phyloP scores from a whole-genome alignment of 2,329 filamentous ascomycete species.

The Sclerotinia nivalis region DNA sequence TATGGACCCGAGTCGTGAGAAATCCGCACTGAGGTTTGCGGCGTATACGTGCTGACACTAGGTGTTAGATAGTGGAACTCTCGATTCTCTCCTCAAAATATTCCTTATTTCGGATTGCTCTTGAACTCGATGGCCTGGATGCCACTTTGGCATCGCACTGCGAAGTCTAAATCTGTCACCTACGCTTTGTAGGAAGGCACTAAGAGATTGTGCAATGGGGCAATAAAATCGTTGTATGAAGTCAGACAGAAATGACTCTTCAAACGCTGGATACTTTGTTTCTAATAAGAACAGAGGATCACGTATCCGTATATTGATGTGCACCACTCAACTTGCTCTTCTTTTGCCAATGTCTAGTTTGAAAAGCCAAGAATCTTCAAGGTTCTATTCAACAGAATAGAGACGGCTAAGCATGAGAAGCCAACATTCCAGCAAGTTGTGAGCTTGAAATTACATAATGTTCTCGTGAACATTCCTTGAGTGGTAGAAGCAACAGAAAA shows the following conservation, averaged over 20 bases:
- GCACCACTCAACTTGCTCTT: background rate
- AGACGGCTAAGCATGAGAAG: too few relatives aligned
- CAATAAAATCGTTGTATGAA: background rate
- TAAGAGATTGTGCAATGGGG: background rate
- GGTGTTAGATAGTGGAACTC: background rate
- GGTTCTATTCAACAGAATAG: background rate
- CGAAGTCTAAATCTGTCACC: background rate
- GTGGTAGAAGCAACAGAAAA: too few relatives aligned
- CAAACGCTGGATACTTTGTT: background rate
- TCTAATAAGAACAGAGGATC: background rate
- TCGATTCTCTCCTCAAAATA: background rate
- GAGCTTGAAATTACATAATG: background rate
- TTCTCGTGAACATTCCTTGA: background rate
- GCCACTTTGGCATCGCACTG: background rate
- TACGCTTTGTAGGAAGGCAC: background rate
- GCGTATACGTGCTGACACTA: background rate
- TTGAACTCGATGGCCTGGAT: background rate
- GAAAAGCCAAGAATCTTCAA: background rate
- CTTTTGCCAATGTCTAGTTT: background rate
- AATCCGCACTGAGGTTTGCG: background rate
- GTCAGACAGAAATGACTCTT: background rate
- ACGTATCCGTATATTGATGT: background rate
- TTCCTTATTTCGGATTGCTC: background rate
- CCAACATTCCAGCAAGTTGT: background rate
- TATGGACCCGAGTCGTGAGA: conserved; percentile 8